Evolutionary conservation across 1,284 basidiomycete genomes (phyloP).

Genomic region (Puccinia coronata): DNA sequence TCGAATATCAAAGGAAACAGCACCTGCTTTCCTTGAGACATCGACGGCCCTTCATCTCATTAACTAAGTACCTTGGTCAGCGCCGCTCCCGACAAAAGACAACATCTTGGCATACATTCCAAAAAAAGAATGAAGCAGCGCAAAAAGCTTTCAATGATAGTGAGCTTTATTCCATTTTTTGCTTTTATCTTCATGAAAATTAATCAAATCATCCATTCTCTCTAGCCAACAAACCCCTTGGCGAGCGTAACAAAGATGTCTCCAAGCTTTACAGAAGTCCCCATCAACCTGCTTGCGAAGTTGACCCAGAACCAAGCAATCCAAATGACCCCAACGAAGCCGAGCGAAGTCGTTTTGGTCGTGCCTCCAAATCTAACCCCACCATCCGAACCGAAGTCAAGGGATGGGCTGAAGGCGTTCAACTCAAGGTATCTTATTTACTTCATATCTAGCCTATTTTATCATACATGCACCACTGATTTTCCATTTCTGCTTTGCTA

Average conservation of each 20-base stretch:
- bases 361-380: not conserved
- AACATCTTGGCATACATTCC: not conserved
- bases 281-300: not conserved
- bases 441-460: not conserved
- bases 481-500: not conserved
- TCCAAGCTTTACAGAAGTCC: not conserved
- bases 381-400: not conserved
- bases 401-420: not conserved
- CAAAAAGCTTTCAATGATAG: not conserved
- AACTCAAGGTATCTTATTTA: not conserved
- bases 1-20: conserved; percentile 11
- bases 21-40: not conserved
- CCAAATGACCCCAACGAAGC: not conserved
- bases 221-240: not conserved
- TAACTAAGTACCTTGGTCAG: conserved; percentile 13
- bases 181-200: not conserved
- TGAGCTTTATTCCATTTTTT: not conserved
- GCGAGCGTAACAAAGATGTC: not conserved
- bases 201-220: not conserved
- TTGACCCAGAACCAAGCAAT: not conserved
- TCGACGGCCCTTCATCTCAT: not conserved
- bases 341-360: not conserved
- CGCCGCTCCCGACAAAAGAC: not conserved
- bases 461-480: too few relatives aligned
- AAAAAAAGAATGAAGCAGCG: not conserved